phyloP scores from a whole-genome alignment of 1,284 basidiomycete species.

The Apiotrichum laibachii region DNA sequence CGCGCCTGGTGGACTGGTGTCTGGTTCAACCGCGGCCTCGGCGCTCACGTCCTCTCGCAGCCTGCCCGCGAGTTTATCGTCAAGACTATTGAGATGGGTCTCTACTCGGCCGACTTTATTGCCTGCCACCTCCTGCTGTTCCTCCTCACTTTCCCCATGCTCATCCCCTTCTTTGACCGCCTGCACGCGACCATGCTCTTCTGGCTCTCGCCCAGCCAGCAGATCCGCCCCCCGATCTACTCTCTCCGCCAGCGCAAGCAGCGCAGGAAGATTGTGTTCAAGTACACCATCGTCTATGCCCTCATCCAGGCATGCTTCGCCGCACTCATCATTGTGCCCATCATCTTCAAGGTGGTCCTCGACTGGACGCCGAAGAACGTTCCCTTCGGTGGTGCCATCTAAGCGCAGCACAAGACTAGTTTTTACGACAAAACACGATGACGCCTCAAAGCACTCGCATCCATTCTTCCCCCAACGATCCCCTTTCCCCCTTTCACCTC shows the following conservation, averaged over 20 bases:
- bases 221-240: constrained; percentile 91
- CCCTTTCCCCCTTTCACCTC: too few species aligned
- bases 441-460: not conserved
- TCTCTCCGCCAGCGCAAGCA: constrained; percentile 81
- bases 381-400: constrained; percentile 44
- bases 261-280: constrained; percentile 74
- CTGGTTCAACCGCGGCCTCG: constrained; percentile 90
- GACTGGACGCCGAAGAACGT: constrained; percentile 58
- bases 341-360: constrained; percentile 61
- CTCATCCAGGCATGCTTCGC: constrained; percentile 70
- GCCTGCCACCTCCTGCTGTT: constrained; percentile 61
- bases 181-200: constrained; percentile 82
- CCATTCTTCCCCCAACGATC: not conserved
- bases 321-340: constrained; percentile 57
- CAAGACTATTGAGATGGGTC: constrained; percentile 93
- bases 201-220: constrained; percentile 65
- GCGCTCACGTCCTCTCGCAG: constrained; percentile 82
- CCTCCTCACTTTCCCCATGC: constrained; percentile 71
- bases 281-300: constrained; percentile 73
- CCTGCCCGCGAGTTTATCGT: constrained; percentile 92
- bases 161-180: constrained; percentile 83
- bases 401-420: constrained; percentile 10
- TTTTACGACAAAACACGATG: constrained; percentile 6
- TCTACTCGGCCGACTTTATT: constrained; percentile 80
- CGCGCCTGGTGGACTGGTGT: constrained; percentile 94